Evolutionary conservation across 139 green algal species (phyloP).

Genomic region (Eudorina sp.): DNA sequence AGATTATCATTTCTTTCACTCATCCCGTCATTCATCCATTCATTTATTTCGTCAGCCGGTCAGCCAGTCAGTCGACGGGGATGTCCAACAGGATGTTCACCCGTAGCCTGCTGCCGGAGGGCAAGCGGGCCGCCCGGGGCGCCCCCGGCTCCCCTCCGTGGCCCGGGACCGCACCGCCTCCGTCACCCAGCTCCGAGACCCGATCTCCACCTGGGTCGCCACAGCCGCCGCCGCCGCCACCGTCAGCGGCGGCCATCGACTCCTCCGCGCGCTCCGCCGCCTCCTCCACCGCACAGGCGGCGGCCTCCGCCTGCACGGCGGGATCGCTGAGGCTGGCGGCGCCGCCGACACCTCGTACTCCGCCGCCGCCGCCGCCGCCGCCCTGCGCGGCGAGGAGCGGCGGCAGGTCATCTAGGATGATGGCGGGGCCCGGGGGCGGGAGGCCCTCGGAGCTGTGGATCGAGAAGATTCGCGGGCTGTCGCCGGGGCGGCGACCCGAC

Average conservation of each 20-base stretch:
- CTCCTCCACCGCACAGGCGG: not conserved
- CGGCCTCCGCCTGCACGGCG: not conserved
- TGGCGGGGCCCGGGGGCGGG: not conserved
- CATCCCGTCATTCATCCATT: not conserved
- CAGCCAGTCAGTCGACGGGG: not conserved
- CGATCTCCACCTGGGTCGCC: no score
- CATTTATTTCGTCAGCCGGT: not conserved
- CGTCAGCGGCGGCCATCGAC: not conserved
- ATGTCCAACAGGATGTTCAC: conserved; percentile 26
- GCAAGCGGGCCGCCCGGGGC: no score
- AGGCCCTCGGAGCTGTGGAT: not conserved
- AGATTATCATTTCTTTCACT: no score
- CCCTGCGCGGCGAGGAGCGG: not conserved
- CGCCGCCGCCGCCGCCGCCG: not conserved
- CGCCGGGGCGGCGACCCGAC: not conserved
- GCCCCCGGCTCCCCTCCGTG: not conserved
- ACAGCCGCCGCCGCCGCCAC: not conserved
- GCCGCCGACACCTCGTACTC: not conserved
- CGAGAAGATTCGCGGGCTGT: not conserved
- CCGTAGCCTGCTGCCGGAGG: no score
- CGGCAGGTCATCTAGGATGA: not conserved
- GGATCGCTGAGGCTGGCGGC: conserved; percentile 9
- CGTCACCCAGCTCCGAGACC: no score
- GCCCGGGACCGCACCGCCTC: not conserved
- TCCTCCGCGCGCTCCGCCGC: conserved; percentile 20